Conservation (phyloP, 1,284 basidiomycete genomes). For the Ustilago curta region DNA sequence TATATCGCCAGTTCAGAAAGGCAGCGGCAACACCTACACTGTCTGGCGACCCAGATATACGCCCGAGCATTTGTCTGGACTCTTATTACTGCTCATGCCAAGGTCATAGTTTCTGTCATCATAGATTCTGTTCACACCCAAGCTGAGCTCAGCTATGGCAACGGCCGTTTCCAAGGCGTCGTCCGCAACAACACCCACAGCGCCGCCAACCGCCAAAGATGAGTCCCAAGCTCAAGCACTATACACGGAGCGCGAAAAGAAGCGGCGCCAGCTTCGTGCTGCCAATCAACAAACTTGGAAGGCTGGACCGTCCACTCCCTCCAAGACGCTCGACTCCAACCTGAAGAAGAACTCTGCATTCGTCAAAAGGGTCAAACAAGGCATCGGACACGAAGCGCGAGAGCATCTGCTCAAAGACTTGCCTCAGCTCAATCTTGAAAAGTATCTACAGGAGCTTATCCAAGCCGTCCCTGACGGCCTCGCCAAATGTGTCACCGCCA, state of each 20-base stretch:
- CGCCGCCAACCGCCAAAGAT: conserved; percentile 26
- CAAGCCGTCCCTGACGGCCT: conserved; percentile 88
- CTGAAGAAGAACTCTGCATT: conserved; percentile 68
- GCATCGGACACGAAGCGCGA: conserved; percentile 70
- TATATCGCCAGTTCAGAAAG: not conserved
- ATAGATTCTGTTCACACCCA: too few species aligned
- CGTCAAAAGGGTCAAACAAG: conserved; percentile 63
- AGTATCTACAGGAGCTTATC: conserved; percentile 95
- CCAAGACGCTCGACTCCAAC: conserved; percentile 58
- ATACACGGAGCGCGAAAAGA: conserved; percentile 55
- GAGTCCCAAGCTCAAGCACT: conserved; percentile 29
- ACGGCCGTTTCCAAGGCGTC: conserved; percentile 1
- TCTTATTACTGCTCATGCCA: conserved; percentile 7
- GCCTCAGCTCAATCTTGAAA: conserved; percentile 87
- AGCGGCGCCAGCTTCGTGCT: conserved; percentile 46
- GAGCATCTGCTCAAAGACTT: conserved; percentile 77
- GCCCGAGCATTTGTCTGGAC: not conserved
- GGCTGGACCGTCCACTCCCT: conserved; percentile 30
- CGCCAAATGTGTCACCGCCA: conserved; percentile 83
- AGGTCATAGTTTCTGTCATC: not conserved
- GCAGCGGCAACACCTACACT: not conserved
- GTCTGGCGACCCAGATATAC: not conserved
- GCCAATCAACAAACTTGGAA: conserved; percentile 52
- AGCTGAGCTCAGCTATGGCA: not conserved
- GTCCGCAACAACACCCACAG: conserved; percentile 12